Evolutionary conservation across 352 stramenopile species (phyloP), one percentile per base, ranked within the genome.

Genomic region (Phytophthora meadii): DNA sequence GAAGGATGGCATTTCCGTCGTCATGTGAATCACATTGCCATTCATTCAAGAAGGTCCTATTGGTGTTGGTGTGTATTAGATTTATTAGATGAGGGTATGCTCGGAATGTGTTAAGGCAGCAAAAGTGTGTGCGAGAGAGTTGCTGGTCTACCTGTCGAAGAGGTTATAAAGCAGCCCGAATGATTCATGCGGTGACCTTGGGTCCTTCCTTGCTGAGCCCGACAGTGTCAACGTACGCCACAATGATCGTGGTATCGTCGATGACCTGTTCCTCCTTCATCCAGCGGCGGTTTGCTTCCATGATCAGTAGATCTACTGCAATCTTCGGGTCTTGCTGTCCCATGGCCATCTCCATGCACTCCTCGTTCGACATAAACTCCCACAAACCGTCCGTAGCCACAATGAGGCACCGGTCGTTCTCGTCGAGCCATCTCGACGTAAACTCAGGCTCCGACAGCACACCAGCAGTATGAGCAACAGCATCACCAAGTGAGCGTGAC

Each of bases 221-320:
- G 14, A 65, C 37, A 4, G 65, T 88, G 62, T 94, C 88, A 17
- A 99, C 73, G 69, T 98, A 98, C 41, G 96, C 97, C 51, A 99
- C 93, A 76, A 98, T 98, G 34, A 99, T 91, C 5, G 97, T 99
- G 39, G 97, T 99, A 82, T 99, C 98, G 69, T 99, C 98, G 65
- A 99, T 98, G 14, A 99, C 98, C 65, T 99, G 95, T 72, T 99
- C 98, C 70, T 99, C 96, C 60, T 97, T 96, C 94, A 99, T 99
- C 98, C 98, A 99, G 65, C 97, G 94, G 27, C 88, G 84, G 69
- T 97, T 98, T 17, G 95, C 94, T 71, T 99, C 96, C 66, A 97
- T 93, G 49, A 99, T 97, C 7, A 99, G 76, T 60, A 88, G 67
- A 71, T 99, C 94, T 5, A 99, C 90, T 4, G 84, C 86, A 10